Evolutionary conservation across 805 yeast species (phyloP), one percentile per base, ranked within the genome.

Genomic region (Metschnikowia gelsemii): DNA sequence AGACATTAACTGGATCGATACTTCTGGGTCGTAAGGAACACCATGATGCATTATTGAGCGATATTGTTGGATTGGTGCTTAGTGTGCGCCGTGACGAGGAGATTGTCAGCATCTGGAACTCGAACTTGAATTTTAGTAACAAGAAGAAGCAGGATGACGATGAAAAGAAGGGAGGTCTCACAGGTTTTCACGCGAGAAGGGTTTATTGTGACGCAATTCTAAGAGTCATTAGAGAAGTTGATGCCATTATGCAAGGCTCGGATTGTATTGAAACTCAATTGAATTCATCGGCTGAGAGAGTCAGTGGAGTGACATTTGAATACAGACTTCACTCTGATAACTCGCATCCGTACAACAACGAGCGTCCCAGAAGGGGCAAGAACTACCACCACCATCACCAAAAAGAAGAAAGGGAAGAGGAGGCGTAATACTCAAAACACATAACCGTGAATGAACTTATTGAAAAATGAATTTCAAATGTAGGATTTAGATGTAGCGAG

Each of bases 51-150:
- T 51, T 75, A 13, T 56, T 70, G 47, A 66, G 70, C 46, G 82
- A 78, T 55, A 74, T 82, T 16, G 69, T 75, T 40, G 88, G 88
- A 8, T 56, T 80, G 24, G 83, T 78, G 14, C 65, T 81, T 40
- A 74, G 82, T 55, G 74, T 78, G 12, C 70, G 85, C 35, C 70
- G 72, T 25, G 82, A 78, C 46, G 84, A 79, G 46, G 80, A 77
- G 50, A 73, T 79, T 26, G 65, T 82, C 40, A 66, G 78, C 42
- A 67, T 82, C 35, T 82, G 88, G 88, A 81, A 80, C 60, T 69
- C 75, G 16, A 75, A 76, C 52, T 53, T 68, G 30, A 66, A 66
- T 38, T 65, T 66, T 42, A 31, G 27, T 35, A 34, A 29, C 36
- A 57, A 53, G 37, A 53, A 52, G 35, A 55, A 47, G 26, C 54